Base-by-base conservation (phyloP, 306 rosid species). In the Pachyrhizus erosus region DNA sequence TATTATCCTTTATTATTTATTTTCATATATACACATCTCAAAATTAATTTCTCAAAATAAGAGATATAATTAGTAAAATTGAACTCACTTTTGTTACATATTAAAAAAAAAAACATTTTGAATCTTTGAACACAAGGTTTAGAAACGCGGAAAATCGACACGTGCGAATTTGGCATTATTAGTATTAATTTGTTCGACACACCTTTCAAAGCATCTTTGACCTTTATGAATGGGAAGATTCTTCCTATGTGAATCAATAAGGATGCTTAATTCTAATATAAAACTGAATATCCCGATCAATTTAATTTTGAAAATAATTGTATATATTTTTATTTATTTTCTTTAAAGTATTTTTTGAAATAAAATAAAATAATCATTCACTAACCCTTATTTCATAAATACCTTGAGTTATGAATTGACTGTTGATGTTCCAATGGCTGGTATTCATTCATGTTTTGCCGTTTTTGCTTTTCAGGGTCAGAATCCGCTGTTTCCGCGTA, bases 401-500 rank as follows among this genome's bases (percentile, higher is more conserved):
- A 23, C 3, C 27, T 20, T 64, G 21, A 17, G 70, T 29, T 5
- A 40, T 68, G 49, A 65, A 68, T 37, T 68, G n/a, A 67, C 11
- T 21, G 12, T 23, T 69, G 54, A 23, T 69, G 37, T 12, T 68
- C 18, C 9, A 2, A 13, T 2, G 18, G 5, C 4, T 0, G 5
- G 13, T 12, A 42, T 45, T 70, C 20, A 42, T 45, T 70, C 5
- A 45, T 71, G 46, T 18, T 37, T 21, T 18, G 13, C 60, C 4
- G 24, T 39, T 1, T 75, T 80, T 17, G 12, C 37, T 45, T 75
- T 75, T 9, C 87, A 92, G 94, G 92, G 88, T 6, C 92, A 90
- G 70, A 79, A 78, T 23, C 97, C 92, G 0, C 3, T 90, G 51
- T 92, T 92, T 66, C 97, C 97, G 51, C 94, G 92, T 33, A 92